Evolutionary conservation across 441 rosid species (phyloP).

Genomic region (Erysimum cheiri): DNA sequence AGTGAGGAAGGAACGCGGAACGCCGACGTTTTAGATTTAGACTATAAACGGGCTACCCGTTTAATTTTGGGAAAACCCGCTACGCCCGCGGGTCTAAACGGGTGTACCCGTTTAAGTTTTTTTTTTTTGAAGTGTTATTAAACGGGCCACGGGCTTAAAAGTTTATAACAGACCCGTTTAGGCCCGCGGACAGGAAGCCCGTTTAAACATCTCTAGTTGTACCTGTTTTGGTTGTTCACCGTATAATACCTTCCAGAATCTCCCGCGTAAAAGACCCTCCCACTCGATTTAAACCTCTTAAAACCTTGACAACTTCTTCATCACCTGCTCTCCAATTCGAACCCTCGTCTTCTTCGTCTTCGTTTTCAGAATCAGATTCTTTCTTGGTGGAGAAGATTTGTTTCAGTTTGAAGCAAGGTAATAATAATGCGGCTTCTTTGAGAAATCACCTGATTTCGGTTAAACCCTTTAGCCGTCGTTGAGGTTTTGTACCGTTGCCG

Average conservation of each 20-base stretch:
- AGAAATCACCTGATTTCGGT: slow-evolving; percentile 45
- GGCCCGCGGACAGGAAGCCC: too few species aligned
- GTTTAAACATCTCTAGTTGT: too few species aligned
- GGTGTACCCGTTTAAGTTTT: too few species aligned
- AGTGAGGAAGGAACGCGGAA: too few species aligned
- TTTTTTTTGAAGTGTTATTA: too few species aligned
- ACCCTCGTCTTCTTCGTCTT: slow-evolving; percentile 43
- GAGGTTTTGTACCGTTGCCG: slow-evolving; percentile 65
- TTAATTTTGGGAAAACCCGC: too few species aligned
- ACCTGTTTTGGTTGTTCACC: slow-evolving; percentile 29
- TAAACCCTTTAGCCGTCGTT: slow-evolving; percentile 56
- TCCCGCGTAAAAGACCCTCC: slow-evolving; percentile 24
- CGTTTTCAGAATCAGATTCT: slow-evolving; percentile 43
- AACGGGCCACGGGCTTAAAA: too few species aligned
- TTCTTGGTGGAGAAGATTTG: slow-evolving; percentile 67
- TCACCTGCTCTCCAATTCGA: slow-evolving; percentile 30
- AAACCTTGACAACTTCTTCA: slow-evolving; percentile 35
- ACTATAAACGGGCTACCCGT: too few species aligned
- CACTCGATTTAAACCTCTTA: slow-evolving; percentile 37
- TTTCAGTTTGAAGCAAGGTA: slow-evolving; percentile 61
- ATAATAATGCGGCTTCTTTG: slow-evolving; percentile 38
- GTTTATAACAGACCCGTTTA: too few species aligned
- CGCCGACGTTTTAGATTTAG: too few species aligned
- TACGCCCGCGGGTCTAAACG: too few species aligned
- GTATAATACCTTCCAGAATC: slow-evolving; percentile 17